phyloP scores from a whole-genome alignment of 306 rosid genomes.

The Prunus armeniaca region DNA sequence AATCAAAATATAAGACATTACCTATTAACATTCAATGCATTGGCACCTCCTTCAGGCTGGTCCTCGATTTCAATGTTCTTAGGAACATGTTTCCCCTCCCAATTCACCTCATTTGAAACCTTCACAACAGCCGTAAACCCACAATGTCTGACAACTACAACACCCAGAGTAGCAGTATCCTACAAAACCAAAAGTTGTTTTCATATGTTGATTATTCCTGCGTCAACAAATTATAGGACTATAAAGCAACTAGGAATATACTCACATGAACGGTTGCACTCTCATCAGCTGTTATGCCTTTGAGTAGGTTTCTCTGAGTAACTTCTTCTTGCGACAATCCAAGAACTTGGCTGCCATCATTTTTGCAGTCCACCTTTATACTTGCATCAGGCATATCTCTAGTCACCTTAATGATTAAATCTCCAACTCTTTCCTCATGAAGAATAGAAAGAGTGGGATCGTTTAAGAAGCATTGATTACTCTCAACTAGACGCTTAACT shows the following conservation, averaged over 20 bases:
- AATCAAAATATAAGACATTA: slow-evolving; percentile 12
- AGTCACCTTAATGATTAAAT: slow-evolving; percentile 66
- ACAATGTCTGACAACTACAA: slow-evolving; percentile 77
- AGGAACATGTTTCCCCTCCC: slow-evolving; percentile 53
- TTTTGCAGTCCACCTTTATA: slow-evolving; percentile 74
- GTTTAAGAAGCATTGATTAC: slow-evolving; percentile 31
- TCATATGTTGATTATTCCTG: slow-evolving; percentile 13
- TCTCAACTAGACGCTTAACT: slow-evolving; percentile 52
- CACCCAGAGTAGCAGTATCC: slow-evolving; percentile 89
- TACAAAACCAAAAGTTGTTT: slow-evolving; percentile 37
- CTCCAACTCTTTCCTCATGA: slow-evolving; percentile 69
- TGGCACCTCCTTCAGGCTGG: slow-evolving; percentile 97
- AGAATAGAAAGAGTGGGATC: slow-evolving; percentile 32
- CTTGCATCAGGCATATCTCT: slow-evolving; percentile 83
- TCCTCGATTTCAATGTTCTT: slow-evolving; percentile 80
- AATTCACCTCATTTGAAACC: slow-evolving; percentile 56
- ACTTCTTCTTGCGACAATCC: slow-evolving; percentile 67
- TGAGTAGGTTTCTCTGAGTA: slow-evolving; percentile 82
- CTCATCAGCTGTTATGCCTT: slow-evolving; percentile 98
- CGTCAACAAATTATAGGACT: slow-evolving; percentile 8
- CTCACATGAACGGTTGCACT: slow-evolving; percentile 98
- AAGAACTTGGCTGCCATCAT: slow-evolving; percentile 78
- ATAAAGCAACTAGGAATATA: slow-evolving; percentile 14
- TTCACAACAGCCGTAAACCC: slow-evolving; percentile 96
- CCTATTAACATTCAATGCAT: slow-evolving; percentile 94